phyloP scores from a whole-genome alignment of 1,284 basidiomycete species.

The Ceratobasidium theobromae region DNA sequence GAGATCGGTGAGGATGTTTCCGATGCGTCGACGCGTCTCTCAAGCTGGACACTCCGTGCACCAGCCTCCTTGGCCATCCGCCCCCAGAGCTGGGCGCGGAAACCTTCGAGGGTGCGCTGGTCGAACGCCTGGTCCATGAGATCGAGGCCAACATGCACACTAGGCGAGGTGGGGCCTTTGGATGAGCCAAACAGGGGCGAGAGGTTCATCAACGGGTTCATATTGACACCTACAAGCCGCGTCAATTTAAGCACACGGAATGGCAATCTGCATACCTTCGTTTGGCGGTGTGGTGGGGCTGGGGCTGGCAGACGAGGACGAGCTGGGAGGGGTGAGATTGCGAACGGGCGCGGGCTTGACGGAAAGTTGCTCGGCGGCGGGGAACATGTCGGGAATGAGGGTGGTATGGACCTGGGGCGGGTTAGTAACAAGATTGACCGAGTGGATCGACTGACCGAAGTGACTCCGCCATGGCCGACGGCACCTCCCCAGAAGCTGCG shows the following conservation, averaged over 20 bases:
- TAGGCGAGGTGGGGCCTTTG: not conserved
- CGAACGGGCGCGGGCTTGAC: constrained; percentile 20
- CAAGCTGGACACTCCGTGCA: constrained; percentile 7
- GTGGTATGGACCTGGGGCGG: constrained; percentile 64
- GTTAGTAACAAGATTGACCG: not conserved
- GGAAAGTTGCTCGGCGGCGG: constrained; percentile 35
- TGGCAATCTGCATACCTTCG: constrained; percentile 3
- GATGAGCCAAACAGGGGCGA: constrained; percentile 6
- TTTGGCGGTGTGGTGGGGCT: constrained; percentile 8
- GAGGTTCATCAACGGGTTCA: constrained; percentile 73
- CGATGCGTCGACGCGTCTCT: not conserved
- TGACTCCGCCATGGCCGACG: constrained; percentile 62
- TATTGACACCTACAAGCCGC: constrained; percentile 60
- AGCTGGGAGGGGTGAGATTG: not conserved
- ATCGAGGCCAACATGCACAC: not conserved
- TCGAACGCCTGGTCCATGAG: constrained; percentile 22
- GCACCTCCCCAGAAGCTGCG: constrained; percentile 75
- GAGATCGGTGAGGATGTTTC: not conserved
- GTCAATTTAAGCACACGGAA: not conserved
- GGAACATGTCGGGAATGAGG: constrained; percentile 63
- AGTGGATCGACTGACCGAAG: constrained; percentile 51
- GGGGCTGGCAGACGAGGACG: constrained; percentile 5
- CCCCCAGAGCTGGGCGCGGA: constrained; percentile 23
- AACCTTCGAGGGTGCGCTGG: constrained; percentile 22
- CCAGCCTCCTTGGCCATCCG: constrained; percentile 31